Evolutionary conservation across 2,329 filamentous ascomycete species (phyloP), one percentile per base, ranked within the genome.

Genomic region (Leptosphaerulina australis): DNA sequence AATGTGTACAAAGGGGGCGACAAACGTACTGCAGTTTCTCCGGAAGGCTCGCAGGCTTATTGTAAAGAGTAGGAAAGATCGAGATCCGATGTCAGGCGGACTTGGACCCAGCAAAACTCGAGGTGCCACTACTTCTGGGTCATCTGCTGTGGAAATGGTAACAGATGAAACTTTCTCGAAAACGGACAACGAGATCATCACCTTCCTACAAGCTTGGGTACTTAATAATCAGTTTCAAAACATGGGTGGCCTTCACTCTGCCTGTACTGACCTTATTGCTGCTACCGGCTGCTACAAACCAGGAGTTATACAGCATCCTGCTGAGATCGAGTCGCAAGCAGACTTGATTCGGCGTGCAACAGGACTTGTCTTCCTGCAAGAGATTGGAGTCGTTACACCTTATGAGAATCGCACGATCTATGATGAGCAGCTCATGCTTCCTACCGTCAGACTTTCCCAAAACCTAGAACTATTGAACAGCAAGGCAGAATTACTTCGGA

Each of bases 281-380:
- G 79, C 82, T 7, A 74, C 84, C 0, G 79, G 78, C 1, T 76
- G 85, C 44, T 93, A 93, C 63, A 47, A 49, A n/a, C 74, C 81
- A 5, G 73, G 14, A 3, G 43, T 39, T 20, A 38, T 59, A 7
- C 48, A 56, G 15, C 44, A 58, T 28, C 31, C 37, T 71, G 39
- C 74, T 84, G 28, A 76, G 78, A 18, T 11, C 10, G 35, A 54
- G 3, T 20, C 20, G 11, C 26, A 37, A 3, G 29, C 50, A 1
- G 51, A 35, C 22, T 37, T 53, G 10, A 50, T 65, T 10, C 52
- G 30, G 2, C 46, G 37, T 20, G 31, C 30, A 76, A 78, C 4
- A 81, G 81, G 26, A 86, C 83, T 60, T 79, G 79, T 83, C 1
- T 90, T 92, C 56, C 72, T 94, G 22, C 88, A 92, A 63, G 90